Percentiles rank a stretch among this genome's conserved stretches.
Conservation (phyloP, 2,329 filamentous ascomycete species). For the Diaporthe amygdali region DNA sequence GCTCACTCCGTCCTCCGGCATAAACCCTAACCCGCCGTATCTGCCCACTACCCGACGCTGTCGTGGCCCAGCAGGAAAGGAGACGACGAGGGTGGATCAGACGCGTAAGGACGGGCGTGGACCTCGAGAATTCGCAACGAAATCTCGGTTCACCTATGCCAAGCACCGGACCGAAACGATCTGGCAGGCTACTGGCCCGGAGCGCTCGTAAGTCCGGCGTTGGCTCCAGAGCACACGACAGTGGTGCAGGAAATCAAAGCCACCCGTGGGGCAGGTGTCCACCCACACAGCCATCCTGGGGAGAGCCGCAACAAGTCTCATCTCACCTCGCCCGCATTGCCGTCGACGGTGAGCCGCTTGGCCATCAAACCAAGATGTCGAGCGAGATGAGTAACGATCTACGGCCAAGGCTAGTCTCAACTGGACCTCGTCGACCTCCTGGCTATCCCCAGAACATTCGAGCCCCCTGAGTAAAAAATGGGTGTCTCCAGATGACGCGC, state of each 20-base stretch:
- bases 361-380: neutral
- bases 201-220: neutral
- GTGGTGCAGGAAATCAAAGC: neutral
- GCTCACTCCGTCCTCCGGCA: no score
- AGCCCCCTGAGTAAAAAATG: neutral
- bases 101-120: neutral
- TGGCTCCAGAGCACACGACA: neutral
- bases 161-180: neutral
- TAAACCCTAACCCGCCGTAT: neutral
- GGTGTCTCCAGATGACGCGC: neutral
- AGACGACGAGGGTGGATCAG: neutral
- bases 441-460: neutral
- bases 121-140: neutral
- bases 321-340: neutral
- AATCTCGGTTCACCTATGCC: neutral
- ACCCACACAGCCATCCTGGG: neutral
- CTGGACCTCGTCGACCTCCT: neutral
- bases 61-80: neutral
- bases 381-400: neutral
- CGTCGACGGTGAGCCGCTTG: neutral
- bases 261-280: neutral
- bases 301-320: neutral
- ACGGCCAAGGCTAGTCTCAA: neutral
- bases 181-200: neutral
- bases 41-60: neutral